Evolutionary conservation across 2,329 filamentous ascomycete genomes (phyloP), one percentile per base, ranked within the genome.

Genomic region (Phyllosticta paracitricarpa): DNA sequence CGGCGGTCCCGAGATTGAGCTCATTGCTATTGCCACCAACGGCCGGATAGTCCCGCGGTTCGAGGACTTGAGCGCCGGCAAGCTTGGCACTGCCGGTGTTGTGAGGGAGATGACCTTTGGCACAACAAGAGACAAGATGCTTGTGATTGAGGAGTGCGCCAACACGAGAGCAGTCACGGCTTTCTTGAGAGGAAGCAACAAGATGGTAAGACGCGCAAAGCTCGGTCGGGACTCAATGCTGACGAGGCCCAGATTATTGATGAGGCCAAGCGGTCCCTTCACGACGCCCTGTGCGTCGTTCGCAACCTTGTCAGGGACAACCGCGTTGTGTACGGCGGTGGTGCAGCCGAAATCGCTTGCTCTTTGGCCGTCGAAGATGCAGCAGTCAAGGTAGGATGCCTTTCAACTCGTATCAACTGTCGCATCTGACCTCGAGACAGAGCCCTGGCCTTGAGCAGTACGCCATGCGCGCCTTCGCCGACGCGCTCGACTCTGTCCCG

Each of bases 91-190:
- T 25, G 94, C 94, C 24, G 94, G 94, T 63, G 78, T 96, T 56
- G 94, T 99, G 63, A 84, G 91, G 66, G 92, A 99, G 77, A 91
- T 99, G 88, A 89, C 85, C 28, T 99, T 99, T 71, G 94, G 94
- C 69, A 99, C 94, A 1, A 99, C 94, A 53, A 85, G 94, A 71
- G 94, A 99, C 78, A 97, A 99, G 85, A 99, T 99, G 94, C 82
- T 99, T 69, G 90, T 99, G 62, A 99, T 99, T 69, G 95, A 99
- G 79, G 94, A 99, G 78, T 99, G 94, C 73, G 94, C 95, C 71
- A 99, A 99, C 80, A 96, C 91, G 62, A 83, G 94, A 70, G 94
- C 94, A 54, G 95, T 99, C 63, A 99, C 94, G 2, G 86, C 96
- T 61, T 99, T 99, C 75, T 89, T 99, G 63, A 84, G 94, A 71